Base-by-base conservation (phyloP, 202 grass and related monocot species). In the Hordeum pubiflorum region DNA sequence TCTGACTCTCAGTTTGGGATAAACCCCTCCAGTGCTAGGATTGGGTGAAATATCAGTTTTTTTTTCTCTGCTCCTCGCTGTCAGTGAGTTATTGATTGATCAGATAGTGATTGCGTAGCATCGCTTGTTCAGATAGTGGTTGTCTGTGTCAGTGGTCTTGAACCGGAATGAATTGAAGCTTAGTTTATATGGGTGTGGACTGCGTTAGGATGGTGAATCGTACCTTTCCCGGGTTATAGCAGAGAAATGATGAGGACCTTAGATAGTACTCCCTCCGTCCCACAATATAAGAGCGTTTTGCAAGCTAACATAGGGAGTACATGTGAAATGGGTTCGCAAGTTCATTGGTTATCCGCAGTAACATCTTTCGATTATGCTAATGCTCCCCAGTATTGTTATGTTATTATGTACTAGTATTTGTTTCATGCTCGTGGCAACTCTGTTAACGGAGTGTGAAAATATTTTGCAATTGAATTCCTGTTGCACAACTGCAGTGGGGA, bases 401-500 rank as follows among this genome's bases (percentile, higher is more conserved):
- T 39, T 60, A 38, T 20, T 20, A 1, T 76, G 15, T 56, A 33
- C 32, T 33, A 54, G 15, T n/a, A 18, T 69, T 31, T 62, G 29
- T 0, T 69, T 37, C 3, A 29, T 15, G 1, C 6, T 57, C 4
- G 6, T 64, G 37, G 24, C 3, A 22, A 40, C 26, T 29, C 3
- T 4, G 5, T 39, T 56, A 1, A 5, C 1, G 9, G 13, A 39
- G 10, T 40, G 2, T 29, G n/a, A 23, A 21, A 1, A 68, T 2
- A 10, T 37, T 60, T 22, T 71, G 10, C 9, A 5, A 62, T 0
- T 87, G 20, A 74, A 87, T 46, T 9, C 46, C 0, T 72, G 3
- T 88, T 87, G 34, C 48, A 69, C 59, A 44, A 74, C 15, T 75
- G 57, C 33, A 98, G 96, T 95, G 90, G 96, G 92, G 96, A 85